Evolutionary conservation across 495 filamentous ascomycete species (phyloP).

Genomic region (Extremus antarcticus): DNA sequence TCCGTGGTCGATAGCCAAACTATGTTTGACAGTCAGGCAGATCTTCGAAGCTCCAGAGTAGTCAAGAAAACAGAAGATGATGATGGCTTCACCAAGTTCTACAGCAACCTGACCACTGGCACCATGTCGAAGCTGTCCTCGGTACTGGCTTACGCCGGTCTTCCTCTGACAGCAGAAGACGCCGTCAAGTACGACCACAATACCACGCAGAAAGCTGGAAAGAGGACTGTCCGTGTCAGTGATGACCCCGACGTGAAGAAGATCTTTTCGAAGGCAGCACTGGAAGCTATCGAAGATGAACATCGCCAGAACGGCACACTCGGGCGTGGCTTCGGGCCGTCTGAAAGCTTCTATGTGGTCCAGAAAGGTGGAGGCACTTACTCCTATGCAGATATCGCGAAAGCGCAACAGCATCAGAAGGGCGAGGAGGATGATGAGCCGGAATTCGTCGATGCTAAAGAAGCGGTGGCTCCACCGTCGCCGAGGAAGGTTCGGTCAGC

Average conservation of each 20-base stretch:
- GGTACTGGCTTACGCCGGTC: slow-evolving; percentile 80
- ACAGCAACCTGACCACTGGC: slow-evolving; percentile 65
- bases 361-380: slow-evolving; percentile 79
- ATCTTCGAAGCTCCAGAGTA: background rate
- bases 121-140: slow-evolving; percentile 77
- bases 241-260: slow-evolving; percentile 63
- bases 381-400: slow-evolving; percentile 77
- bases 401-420: slow-evolving; percentile 48
- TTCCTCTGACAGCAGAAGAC: slow-evolving; percentile 59
- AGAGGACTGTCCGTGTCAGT: slow-evolving; percentile 22
- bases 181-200: slow-evolving; percentile 6
- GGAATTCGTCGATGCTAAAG: slow-evolving; percentile 79
- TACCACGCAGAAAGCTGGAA: background rate
- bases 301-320: slow-evolving; percentile 19
- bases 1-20: too few species aligned
- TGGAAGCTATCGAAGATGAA: slow-evolving; percentile 54
- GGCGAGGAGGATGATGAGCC: slow-evolving; percentile 50
- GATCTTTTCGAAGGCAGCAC: slow-evolving; percentile 68
- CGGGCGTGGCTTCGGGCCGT: slow-evolving; percentile 37
- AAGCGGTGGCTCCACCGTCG: slow-evolving; percentile 39
- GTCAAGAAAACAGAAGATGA: slow-evolving; percentile 12
- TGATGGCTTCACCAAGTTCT: slow-evolving; percentile 65
- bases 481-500: slow-evolving; percentile 19
- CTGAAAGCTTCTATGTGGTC: slow-evolving; percentile 91
- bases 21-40: slow-evolving; percentile 17